Conservation (phyloP, 768 basidiomycete genomes). For the Hygrophoropsis aurantiaca region DNA sequence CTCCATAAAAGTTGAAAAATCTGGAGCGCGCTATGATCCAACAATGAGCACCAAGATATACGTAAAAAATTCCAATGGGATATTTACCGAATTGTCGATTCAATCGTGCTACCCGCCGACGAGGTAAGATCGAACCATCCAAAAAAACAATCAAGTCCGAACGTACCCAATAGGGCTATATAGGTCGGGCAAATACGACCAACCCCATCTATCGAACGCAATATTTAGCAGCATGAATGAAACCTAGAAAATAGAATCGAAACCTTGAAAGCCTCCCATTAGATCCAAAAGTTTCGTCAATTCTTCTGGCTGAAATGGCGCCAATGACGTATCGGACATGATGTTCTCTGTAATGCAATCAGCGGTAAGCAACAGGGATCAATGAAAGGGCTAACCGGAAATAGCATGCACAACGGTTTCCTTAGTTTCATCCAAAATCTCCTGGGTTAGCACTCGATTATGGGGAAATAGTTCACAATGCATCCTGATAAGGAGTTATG, state of each 20-base stretch:
- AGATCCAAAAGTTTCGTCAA: conserved; percentile 11
- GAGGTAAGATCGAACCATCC: not conserved
- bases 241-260: too few species aligned
- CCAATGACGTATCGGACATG: conserved; percentile 14
- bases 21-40: conserved; percentile 19
- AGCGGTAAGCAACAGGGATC: not conserved
- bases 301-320: conserved; percentile 13
- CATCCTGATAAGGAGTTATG: conserved; percentile 11
- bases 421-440: not conserved
- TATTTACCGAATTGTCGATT: conserved; percentile 10
- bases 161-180: too few species aligned
- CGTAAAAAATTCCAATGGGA: not conserved
- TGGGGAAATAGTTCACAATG: conserved; percentile 15
- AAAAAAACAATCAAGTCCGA: too few species aligned
- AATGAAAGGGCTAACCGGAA: conserved; percentile 1
- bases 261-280: conserved; percentile 7
- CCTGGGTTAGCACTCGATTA: not conserved
- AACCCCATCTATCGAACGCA: too few species aligned
- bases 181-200: too few species aligned
- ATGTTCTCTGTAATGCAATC: conserved; percentile 13
- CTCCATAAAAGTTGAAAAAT: conserved; percentile 37
- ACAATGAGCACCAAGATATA: conserved; percentile 6
- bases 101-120: conserved; percentile 10
- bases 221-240: too few species aligned
- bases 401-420: conserved; percentile 3